Base-by-base conservation (phyloP, 257 asterid genomes). In the Plantago elongata region DNA sequence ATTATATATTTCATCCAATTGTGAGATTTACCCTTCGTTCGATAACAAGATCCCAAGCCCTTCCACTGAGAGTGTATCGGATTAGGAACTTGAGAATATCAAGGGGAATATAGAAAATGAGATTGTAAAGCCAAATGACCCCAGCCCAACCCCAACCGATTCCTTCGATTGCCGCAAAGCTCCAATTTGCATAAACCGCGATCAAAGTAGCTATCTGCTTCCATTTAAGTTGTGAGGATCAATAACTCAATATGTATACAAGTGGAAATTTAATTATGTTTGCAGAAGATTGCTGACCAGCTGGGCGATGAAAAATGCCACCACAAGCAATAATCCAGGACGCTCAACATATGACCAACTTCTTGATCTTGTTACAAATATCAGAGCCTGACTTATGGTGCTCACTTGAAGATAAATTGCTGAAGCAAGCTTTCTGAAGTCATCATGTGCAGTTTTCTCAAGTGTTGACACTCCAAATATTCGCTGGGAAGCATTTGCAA, bases 61-160 rank as follows among this genome's bases (percentile, higher is more conserved):
- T 81, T 69, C 98, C 98, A 73, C 98, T 88, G 14, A 84, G 84
- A 58, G 94, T 81, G 42, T 91, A 91, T 37, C 94, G 90, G 69
- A 43, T 91, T 56, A 88, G 66, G 77, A 88, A 88, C 65, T 91
- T 91, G 64, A 91, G 83, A 54, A 86, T 65, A 69, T 91, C 98
- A 8, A 91, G 98, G 0, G 98, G 98, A 69, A 91, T 66, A 54
- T 91, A 91, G 77, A 75, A 79, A 30, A 91, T 66, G 63, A 91
- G 59, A 69, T 91, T 91, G 66, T 91, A 91, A 43, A 91, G 91
- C 98, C 98, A 91, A 70, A 91, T 84, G 49, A 91, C 96, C 0
- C 98, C 98, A 0, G 98, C 98, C 98, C 98, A 91, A 62, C 96
- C 95, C 98, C 98, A 91, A 7, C 98, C 98, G 34, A 91, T 91